Base-by-base conservation (phyloP, 2,329 filamentous ascomycete species). In the Westerdykella aurantiaca region DNA sequence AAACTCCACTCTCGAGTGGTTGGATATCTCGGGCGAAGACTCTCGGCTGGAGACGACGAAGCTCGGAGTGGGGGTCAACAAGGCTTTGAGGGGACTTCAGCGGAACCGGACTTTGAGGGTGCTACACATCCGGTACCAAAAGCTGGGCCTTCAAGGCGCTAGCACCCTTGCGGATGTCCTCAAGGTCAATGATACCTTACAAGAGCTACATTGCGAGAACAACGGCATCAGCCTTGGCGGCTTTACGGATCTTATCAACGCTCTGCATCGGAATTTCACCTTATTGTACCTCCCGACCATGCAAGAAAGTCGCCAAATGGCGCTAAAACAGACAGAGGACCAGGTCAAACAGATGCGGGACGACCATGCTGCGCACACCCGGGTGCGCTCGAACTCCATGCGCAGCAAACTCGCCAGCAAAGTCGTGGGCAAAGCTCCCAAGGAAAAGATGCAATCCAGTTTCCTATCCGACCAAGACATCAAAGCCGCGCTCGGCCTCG, bases 191-290 rank as follows among this genome's bases (percentile, higher is more conserved):
- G 71, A 65, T 2, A 78, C 76, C 1, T 67, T 88, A 5, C 73
- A 76, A 21, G 80, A 86, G 58, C 72, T 88, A 5, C 75, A 85
- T 53, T 87, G 83, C 61, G 82, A 84, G 49, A 81, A 84, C 61
- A 88, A 88, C 56, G 80, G 81, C 43, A 84, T 86, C 43, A 82
- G 81, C 37, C 71, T 86, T n/a, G 80, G 83, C 50, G 82, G 81
- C 1, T 82, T 85, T 50, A 85, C 81, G 0, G 80, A 82, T 41
- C 68, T 86, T 6, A 80, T 87, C 39, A 83, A 86, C 55, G 76
- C 81, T 14, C 66, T 87, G n/a, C 75, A 82, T 46, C 76, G 75
- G 34, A 88, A 88, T 55, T 76, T 73, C 2, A 78, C 77, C 0
- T 62, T 87, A 1, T 60, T 85, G 12, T 77, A 76, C 52, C 72